These are phyloP conservation scores for Diplosphaera chodatii DNA, from an alignment of 139 green algal species.

Conservation along the genomic window DNA sequence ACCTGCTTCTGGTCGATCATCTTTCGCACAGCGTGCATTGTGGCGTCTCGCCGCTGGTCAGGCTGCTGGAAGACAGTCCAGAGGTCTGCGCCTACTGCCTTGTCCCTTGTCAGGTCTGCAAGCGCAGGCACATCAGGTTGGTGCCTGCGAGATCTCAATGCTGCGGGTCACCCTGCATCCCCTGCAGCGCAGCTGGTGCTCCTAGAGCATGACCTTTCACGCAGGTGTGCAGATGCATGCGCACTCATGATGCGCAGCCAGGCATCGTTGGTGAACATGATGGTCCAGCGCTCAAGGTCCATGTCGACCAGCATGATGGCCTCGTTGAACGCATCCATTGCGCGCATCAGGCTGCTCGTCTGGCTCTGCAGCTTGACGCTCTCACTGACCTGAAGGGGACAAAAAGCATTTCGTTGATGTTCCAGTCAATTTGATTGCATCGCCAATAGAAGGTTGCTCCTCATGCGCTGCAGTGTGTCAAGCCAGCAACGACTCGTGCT, in stretches of 20 bases:
- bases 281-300: conserved; percentile 37
- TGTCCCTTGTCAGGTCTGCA: background rate
- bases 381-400: conserved; percentile 11
- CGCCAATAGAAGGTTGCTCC: too few relatives aligned
- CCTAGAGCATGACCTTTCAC: too few relatives aligned
- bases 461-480: too few relatives aligned
- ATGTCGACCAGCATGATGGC: conserved; percentile 71
- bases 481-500: too few relatives aligned
- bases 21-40: background rate
- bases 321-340: conserved; percentile 68
- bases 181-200: too few relatives aligned
- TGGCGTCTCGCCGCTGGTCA: background rate
- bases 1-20: background rate
- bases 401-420: too few relatives aligned
- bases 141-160: too few relatives aligned
- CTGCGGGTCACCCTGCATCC: too few relatives aligned
- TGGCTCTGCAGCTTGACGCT: conserved; percentile 1
- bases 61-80: background rate
- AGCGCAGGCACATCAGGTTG: too few relatives aligned
- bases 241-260: conserved; percentile 36
- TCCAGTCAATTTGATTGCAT: too few relatives aligned
- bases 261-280: conserved; percentile 73
- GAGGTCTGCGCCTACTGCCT: background rate
- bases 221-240: background rate
- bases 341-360: conserved; percentile 33